Evolutionary conservation across 768 basidiomycete species (phyloP), one percentile per base, ranked within the genome.

Genomic region (Amanita pallidorosea): DNA sequence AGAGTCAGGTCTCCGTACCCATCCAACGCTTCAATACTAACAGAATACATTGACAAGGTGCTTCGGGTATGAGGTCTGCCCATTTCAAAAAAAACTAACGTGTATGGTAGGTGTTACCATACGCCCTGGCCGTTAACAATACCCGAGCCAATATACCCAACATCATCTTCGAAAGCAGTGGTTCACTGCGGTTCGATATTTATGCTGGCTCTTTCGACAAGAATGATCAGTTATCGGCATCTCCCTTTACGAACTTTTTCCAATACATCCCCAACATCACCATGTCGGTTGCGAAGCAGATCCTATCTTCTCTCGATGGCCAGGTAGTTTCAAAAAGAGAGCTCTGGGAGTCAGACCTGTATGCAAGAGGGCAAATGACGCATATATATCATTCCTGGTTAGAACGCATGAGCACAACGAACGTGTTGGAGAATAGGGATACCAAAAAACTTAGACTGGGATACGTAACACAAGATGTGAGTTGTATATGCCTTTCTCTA

Each of bases 151-250:
- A 61, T 2, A 74, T 77, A 44, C 80, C 85, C 31, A 80, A 74
- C 55, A 67, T 87, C 56, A 76, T 85, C 61, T 76, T 88, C 52
- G 66, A 70, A 47, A 81, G 85, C 64, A 75, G 83, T 2, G 83
- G 76, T 9, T 76, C 71, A 9, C 70, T 80, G 57, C 79, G 86
- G 45, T 88, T 80, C 65, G 75, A 85, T 56, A 63, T 89, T 46
- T 81, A 79, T 59, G 56, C 71, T 1, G 88, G 88, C 1, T 58
- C 78, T 2, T 91, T 92, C 67, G 84, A 83, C 27, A 80, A 80
- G 62, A 86, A 90, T 61, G 88, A 92, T 62, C 82, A 88, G 57
- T 73, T 90, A 41, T 85, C 85, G 0, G 76, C 77, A 1, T 80
- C 77, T 5, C 86, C 89, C 0, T 92, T 85, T 60, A 63, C 67